Percentiles rank a stretch among this genome's conserved stretches.
Evolutionary conservation across 2,329 filamentous ascomycete species (phyloP).

Genomic region (Tolypocladium guangdongense): DNA sequence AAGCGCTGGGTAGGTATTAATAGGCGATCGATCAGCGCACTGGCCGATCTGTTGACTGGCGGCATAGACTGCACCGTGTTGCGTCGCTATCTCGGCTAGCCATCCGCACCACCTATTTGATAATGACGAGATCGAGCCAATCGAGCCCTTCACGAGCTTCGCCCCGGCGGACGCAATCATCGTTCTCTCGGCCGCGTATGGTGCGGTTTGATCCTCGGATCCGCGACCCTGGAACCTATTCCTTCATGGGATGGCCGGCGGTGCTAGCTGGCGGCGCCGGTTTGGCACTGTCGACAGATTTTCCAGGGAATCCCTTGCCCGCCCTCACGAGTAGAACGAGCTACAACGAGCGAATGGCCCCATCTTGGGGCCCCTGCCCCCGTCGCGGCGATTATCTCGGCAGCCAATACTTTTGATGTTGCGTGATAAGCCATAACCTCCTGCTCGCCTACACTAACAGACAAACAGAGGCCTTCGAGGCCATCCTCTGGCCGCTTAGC

Average conservation of each 20-base stretch:
- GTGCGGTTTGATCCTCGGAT: neutral
- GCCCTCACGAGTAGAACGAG: neutral
- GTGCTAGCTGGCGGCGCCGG: neutral
- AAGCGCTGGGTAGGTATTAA: no score
- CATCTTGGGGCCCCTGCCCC: neutral
- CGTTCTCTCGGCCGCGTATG: neutral
- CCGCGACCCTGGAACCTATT: neutral
- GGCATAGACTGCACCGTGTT: no score
- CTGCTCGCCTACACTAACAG: neutral
- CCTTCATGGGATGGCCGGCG: neutral
- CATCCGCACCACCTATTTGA: neutral
- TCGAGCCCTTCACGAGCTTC: neutral
- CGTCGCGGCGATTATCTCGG: neutral
- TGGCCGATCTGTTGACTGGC: neutral
- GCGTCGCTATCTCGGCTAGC: neutral
- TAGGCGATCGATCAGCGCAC: no score
- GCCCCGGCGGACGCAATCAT: neutral
- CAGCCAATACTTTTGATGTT: neutral
- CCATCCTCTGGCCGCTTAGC: neutral
- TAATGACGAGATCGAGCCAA: neutral
- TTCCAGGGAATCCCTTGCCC: neutral
- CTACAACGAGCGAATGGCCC: neutral
- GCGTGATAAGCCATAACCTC: neutral
- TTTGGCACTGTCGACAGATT: neutral
- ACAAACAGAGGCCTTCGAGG: neutral